phyloP scores from a whole-genome alignment of 106 monocot species.

The Dendrobium huoshanense region DNA sequence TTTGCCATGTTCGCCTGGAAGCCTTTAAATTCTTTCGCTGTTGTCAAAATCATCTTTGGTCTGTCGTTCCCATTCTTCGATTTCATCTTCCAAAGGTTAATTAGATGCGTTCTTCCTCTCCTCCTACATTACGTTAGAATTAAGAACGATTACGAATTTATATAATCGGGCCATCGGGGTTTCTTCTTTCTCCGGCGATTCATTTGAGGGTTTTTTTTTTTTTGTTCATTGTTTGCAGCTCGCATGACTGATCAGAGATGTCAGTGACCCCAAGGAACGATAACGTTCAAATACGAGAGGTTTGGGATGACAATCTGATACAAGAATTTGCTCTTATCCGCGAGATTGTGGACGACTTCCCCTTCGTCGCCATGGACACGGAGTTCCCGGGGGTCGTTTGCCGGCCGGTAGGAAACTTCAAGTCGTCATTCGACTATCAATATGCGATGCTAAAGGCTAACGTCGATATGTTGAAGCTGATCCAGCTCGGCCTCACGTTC shows the following conservation, averaged over 20 bases:
- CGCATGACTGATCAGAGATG: conserved; percentile 15
- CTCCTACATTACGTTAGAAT: not conserved
- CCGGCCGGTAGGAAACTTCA: conserved; percentile 31
- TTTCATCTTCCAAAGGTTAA: not conserved
- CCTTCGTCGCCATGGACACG: conserved; percentile 23
- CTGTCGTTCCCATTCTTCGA: not conserved
- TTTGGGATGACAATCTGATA: conserved; percentile 45
- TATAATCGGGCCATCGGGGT: not conserved
- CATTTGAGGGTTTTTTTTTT: not conserved
- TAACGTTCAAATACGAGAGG: conserved; percentile 49
- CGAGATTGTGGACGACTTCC: conserved; percentile 41
- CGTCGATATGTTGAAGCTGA: conserved; percentile 50
- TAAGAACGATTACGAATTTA: not conserved
- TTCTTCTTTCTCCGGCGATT: not conserved
- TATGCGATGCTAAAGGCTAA: conserved; percentile 51
- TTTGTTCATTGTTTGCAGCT: conserved; percentile 4
- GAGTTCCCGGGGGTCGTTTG: conserved; percentile 45
- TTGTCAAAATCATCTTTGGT: not conserved
- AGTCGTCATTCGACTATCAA: conserved; percentile 30
- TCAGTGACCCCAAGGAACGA: conserved; percentile 3
- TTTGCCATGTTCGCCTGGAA: not conserved
- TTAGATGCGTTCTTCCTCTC: not conserved
- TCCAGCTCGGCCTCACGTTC: conserved; percentile 57
- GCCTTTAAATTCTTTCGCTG: not conserved
- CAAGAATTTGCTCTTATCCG: conserved; percentile 42